A percentile compares a stretch with the other conserved stretches of the same genome.
Evolutionary conservation across 148 eudicot genomes (phyloP).

Genomic region (Nepenthes mirabilis): DNA sequence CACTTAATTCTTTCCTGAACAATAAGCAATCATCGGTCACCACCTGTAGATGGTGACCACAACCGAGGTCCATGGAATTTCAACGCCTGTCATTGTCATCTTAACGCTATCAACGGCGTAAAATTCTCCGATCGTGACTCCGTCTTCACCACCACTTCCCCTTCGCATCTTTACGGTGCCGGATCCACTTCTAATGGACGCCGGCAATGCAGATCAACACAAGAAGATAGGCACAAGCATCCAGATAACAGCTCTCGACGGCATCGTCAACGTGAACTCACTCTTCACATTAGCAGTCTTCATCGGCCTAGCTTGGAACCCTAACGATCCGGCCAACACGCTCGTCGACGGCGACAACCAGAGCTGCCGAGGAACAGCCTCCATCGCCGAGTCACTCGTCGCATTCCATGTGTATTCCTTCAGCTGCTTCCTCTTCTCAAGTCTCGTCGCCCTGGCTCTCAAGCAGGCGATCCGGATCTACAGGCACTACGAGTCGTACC

Average conservation of each 20-base stretch:
- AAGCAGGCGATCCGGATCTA: slow-evolving; percentile 62
- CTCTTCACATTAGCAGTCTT: slow-evolving; percentile 73
- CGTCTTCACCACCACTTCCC: too few species aligned
- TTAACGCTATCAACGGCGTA: neutral
- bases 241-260: slow-evolving; percentile 65
- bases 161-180: too few species aligned
- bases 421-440: slow-evolving; percentile 67
- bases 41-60: too few species aligned
- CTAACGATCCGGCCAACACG: slow-evolving; percentile 35
- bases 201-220: neutral
- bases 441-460: slow-evolving; percentile 54
- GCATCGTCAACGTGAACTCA: slow-evolving; percentile 61
- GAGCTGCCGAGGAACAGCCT: slow-evolving; percentile 15
- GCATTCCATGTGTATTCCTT: slow-evolving; percentile 75
- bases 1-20: too few species aligned
- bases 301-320: slow-evolving; percentile 66
- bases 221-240: slow-evolving; percentile 25
- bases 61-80: too few species aligned
- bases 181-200: slow-evolving; percentile 5
- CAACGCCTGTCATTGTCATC: too few species aligned
- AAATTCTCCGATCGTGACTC: too few species aligned
- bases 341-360: slow-evolving; percentile 26
- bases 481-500: slow-evolving; percentile 16
- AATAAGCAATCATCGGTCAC: too few species aligned
- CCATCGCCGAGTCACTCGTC: slow-evolving; percentile 33